Evolutionary conservation across 495 filamentous ascomycete species (phyloP), one percentile per base, ranked within the genome.

Genomic region (Aspergillus ellipticus): DNA sequence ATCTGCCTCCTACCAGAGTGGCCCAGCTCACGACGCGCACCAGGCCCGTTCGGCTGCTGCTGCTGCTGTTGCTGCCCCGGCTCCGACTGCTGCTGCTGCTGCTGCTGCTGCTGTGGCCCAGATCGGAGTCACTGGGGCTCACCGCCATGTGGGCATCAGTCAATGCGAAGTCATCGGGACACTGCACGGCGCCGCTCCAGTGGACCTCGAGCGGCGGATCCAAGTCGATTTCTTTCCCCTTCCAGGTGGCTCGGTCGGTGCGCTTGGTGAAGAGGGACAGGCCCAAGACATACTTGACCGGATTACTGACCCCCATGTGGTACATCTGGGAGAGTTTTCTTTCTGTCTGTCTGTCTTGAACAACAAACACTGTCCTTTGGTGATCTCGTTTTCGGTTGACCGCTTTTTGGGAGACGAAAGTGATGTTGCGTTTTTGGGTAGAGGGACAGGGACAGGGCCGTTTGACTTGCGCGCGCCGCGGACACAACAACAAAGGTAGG

Each of bases 21-120:
- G 66, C 64, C 73, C 73, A 75, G 42, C 66, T 70, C 5, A 76
- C 68, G 15, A 61, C 55, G 28, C 68, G 70, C 51, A 46, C 63
- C 55, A 60, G 54, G 51, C 42, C 58, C 28, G 42, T 39, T 33
- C 47, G 35, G 0, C 53, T 57, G 24, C 41, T 54, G 54, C 35
- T 24, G 48, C 45, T 51, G 54, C 37, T 31, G 22, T n/a, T 42
- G 22, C 45, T 49, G 29, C 41, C 16, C 5, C 28, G 5, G 28
- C 28, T 31, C 5, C 20, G 16, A 5, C 45, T 29, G 35, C 49
- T 56, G 53, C 53, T 42, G 50, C 35, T 50, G 31, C 41, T 28
- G 35, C 54, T 56, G 29, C 43, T 51, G 45, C 43, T 42, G 35
- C 33, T 42, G 31, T 42, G 41, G 31, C 35, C 57, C 20, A 60